Base-by-base conservation (phyloP, 2,329 filamentous ascomycete genomes). In the Rugonectria rugulosa region DNA sequence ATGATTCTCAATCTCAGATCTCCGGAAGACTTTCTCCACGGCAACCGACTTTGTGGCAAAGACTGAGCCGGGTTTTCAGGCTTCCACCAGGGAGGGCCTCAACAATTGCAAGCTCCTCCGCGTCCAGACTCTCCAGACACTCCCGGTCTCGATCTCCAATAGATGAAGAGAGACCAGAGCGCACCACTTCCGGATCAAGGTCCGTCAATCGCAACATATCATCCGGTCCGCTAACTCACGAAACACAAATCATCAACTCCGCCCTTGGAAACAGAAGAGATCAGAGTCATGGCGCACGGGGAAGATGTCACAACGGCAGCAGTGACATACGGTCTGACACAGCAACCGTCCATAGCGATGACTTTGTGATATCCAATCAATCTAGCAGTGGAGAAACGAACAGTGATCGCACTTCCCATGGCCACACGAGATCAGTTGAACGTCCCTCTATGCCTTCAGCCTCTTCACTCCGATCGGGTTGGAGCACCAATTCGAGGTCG, bases 261-360 rank as follows among this genome's bases (percentile, higher is more conserved):
- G 24, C 19, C 21, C 23, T 21, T n/a, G 43, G 40, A 23, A 14
- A 10, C 34, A 24, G 19, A 27, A 26, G 19, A 36, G 12, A 6
- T 10, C 29, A 34, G n/a, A 19, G 14, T 8, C 23, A 9, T 27
- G 44, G 44, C 14, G 17, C 36, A 6, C 15, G n/a, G n/a, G n/a
- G n/a, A n/a, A n/a, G n/a, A n/a, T n/a, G 20, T 17, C 36, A n/a
- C 23, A 26, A 17, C 19, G 43, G 21, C 6, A 21, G 9, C 10
- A 46, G 54, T 9, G 59, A 57, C 23, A 20, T 29, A 4, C 36
- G 58, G 11, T 73, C 71, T 4, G 65, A 68, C 31, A 59, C 58
- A 24, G 74, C 74, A 11, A 75, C 73, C 2, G 73, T 77, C 5
- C 68, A 71, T 34, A 75, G 68, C 23, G 73, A 77, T 27, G 73